Base-by-base conservation (phyloP, 2,329 filamentous ascomycete genomes). In the Diplodia sapinea region DNA sequence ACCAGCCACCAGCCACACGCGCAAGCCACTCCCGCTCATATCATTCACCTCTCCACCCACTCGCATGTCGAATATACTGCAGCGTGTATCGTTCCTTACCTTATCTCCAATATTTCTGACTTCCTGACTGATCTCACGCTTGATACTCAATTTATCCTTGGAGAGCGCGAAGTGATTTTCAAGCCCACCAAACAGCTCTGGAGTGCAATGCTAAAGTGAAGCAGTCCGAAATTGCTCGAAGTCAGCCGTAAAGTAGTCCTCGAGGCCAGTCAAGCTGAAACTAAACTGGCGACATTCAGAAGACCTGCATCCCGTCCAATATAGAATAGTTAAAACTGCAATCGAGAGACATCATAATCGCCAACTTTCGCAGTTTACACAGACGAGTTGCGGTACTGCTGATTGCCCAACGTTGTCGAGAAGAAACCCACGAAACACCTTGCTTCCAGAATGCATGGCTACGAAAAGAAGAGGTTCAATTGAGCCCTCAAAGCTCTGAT, bases 1-100 rank as follows among this genome's bases (percentile, higher is more conserved):
- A 26, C 26, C 26, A 26, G 23, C 40, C 29, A 43, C 20, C n/a
- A 59, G 56, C 56, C 56, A 59, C 56, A 47, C 23, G 56, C 56
- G 29, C 56, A 17, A 59, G 56, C 56, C 56, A 59, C 52, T 33
- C 29, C 52, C 17, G n/a, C 52, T 8, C 8, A 31, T 17, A 29
- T 20, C n/a, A 33, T 38, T 38, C 8, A 11, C 9, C 36, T 38
- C 36, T 38, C 36, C 36, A 38, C 36, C 11, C 43, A 47, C 17
- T 9, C 5, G 9, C n/a, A 20, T 47, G n/a, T 47, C n/a, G 40
- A 3, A 43, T 43, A n/a, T 43, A n/a, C 40, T 43, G 40, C 17
- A 43, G 15, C 13, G 40, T 43, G 40, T 43, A 17, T 43, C 13
- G 17, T 2, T 47, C 9, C 15, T 11, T 20, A 7, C 17, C 26